A percentile compares a stretch with the other conserved stretches of the same genome.
Conservation (phyloP, 768 basidiomycete genomes). For the Kwoniella botswanensis region DNA sequence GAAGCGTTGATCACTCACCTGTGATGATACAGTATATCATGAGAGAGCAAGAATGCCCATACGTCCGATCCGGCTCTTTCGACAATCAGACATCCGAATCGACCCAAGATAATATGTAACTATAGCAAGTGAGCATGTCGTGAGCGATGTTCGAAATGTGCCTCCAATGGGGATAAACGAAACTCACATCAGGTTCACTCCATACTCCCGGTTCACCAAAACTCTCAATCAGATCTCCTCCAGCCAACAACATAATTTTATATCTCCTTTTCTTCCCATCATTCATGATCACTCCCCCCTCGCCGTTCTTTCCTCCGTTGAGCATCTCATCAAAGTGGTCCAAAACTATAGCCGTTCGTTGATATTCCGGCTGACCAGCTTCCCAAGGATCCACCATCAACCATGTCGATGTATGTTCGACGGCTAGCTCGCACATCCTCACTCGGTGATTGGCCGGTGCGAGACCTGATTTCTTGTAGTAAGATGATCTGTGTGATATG, state of each 20-base stretch:
- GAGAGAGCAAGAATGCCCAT: slow-evolving; percentile 62
- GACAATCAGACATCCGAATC: slow-evolving; percentile 91
- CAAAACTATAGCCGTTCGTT: slow-evolving; percentile 93
- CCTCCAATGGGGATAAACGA: too few relatives aligned
- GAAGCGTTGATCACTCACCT: slow-evolving; percentile 46
- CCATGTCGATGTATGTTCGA: slow-evolving; percentile 88
- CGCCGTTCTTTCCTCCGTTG: slow-evolving; percentile 71
- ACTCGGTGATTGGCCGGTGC: slow-evolving; percentile 86
- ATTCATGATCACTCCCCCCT: slow-evolving; percentile 74
- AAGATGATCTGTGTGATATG: slow-evolving; percentile 46
- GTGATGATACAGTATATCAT: slow-evolving; percentile 62
- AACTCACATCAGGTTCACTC: slow-evolving; percentile 87
- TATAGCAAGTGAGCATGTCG: slow-evolving; percentile 54
- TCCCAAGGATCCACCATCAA: slow-evolving; percentile 99
- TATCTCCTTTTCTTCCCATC: slow-evolving; percentile 73
- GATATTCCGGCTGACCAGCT: slow-evolving; percentile 84
- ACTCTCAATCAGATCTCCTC: slow-evolving; percentile 95
- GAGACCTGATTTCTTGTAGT: slow-evolving; percentile 93
- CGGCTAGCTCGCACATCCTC: slow-evolving; percentile 72
- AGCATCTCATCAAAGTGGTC: slow-evolving; percentile 97
- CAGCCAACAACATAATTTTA: slow-evolving; percentile 91
- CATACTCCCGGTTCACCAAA: slow-evolving; percentile 99
- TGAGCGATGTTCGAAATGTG: neutral
- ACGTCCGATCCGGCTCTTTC: slow-evolving; percentile 93
- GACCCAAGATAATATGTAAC: slow-evolving; percentile 94